Base-by-base conservation (phyloP, 2,329 filamentous ascomycete species). In the Ramichloridium luteum region DNA sequence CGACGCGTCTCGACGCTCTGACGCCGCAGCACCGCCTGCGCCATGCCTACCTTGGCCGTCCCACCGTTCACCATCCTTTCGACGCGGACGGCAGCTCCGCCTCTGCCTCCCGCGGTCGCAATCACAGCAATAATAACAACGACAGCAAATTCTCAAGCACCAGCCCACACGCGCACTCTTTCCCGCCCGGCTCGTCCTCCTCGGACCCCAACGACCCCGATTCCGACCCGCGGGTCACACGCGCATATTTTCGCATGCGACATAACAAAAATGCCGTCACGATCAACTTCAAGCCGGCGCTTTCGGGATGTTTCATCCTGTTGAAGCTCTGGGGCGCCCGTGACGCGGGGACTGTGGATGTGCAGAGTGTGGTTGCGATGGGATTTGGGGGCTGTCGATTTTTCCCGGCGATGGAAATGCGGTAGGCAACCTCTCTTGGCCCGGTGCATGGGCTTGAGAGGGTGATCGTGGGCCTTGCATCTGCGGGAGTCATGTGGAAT, bases 341-440 rank as follows among this genome's bases (percentile, higher is more conserved):
- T 8, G 20, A 8, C n/a, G 20, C 20, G 8, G 66, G 71, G 3
- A 93, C 92, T 48, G 92, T 94, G 41, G 85, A 93, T 51, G 84
- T 96, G 23, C 80, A 93, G 55, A 83, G 78, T 27, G 77, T 94
- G 14, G 70, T 85, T 36, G 80, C 77, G 2, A 77, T 80, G 48
- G 88, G 88, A 0, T 94, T 77, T 57, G 81, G 83, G 0, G 88
- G 88, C 4, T 80, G 82, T 6, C 72, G 86, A 37, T 93, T 77
- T 55, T 90, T 92, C 49, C 47, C 48, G 3, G 45, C 49, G 4
- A 27, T 46, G 15, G 40, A 49, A 22, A 28, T 44, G 20, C 8
- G 20, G 20, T 23, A n/a, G n/a, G n/a, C n/a, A n/a, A n/a, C n/a
- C n/a, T n/a, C n/a, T n/a, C n/a, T n/a, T n/a, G n/a, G n/a, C n/a